These are phyloP conservation scores for Beauveria bassiana DNA, from an alignment of 2,329 filamentous ascomycete genomes.

Conservation along the genomic window DNA sequence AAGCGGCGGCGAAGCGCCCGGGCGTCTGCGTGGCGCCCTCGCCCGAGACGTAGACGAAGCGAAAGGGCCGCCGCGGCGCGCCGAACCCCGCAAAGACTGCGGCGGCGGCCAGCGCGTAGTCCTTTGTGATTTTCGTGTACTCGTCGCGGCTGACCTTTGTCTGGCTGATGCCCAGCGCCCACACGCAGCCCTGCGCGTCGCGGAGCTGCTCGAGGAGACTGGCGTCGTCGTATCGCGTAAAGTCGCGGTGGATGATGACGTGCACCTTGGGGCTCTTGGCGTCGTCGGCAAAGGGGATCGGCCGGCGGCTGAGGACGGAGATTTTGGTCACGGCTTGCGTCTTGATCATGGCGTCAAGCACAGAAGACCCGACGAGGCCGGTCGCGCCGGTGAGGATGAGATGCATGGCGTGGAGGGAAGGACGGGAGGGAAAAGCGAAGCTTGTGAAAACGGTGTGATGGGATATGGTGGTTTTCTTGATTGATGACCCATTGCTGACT, in stretches of 20 bases:
- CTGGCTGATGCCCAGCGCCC: slow-evolving; percentile 63
- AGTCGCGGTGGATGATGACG: slow-evolving; percentile 63
- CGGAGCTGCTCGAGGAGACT: slow-evolving; percentile 49
- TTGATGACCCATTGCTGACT: neutral
- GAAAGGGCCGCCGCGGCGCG: slow-evolving; percentile 42
- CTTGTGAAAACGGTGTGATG: too few relatives aligned
- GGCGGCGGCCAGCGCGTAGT: slow-evolving; percentile 57
- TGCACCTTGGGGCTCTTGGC: slow-evolving; percentile 50
- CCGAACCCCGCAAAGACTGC: slow-evolving; percentile 47
- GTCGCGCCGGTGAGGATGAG: slow-evolving; percentile 63
- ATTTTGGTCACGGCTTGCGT: slow-evolving; percentile 50
- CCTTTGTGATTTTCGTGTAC: slow-evolving; percentile 60
- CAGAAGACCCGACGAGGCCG: slow-evolving; percentile 54
- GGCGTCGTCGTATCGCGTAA: slow-evolving; percentile 47
- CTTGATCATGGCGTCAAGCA: slow-evolving; percentile 55
- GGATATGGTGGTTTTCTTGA: too few relatives aligned
- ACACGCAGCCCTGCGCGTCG: slow-evolving; percentile 62
- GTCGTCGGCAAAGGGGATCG: slow-evolving; percentile 54
- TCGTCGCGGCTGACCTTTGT: slow-evolving; percentile 53
- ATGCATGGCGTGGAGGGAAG: slow-evolving; percentile 37
- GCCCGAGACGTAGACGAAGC: slow-evolving; percentile 66
- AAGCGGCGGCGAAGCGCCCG: slow-evolving; percentile 47
- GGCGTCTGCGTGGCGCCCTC: slow-evolving; percentile 52
- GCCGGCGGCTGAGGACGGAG: slow-evolving; percentile 58
- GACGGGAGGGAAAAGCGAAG: too few relatives aligned